A percentile compares a stretch with the other conserved stretches of the same genome.
Evolutionary conservation across 2,329 filamentous ascomycete species (phyloP).

Genomic region (Phaeoacremonium minimum): DNA sequence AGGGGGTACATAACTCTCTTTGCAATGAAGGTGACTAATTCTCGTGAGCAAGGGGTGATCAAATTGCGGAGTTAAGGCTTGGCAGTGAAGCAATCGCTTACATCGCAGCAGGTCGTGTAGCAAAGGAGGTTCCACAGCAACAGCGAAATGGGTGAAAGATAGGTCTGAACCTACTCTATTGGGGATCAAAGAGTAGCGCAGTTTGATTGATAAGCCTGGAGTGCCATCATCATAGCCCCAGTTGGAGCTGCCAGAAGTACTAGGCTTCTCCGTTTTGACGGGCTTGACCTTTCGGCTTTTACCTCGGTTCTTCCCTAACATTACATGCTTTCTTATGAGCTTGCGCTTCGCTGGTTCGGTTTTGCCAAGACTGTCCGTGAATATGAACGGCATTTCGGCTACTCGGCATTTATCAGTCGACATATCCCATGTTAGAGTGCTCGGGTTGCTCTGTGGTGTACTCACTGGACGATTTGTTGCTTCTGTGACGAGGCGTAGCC

Average conservation of each 20-base stretch:
- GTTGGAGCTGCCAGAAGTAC: conserved; percentile 3
- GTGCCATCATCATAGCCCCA: neutral
- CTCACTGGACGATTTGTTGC: too few relatives aligned
- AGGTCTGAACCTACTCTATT: conserved; percentile 12
- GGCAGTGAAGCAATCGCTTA: conserved; percentile 11
- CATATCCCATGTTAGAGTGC: too few relatives aligned
- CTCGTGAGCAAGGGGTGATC: neutral
- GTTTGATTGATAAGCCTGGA: neutral
- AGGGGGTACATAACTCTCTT: conserved; percentile 25
- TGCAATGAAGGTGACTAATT: conserved; percentile 23
- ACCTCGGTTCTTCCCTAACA: conserved; percentile 34
- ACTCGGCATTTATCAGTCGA: too few relatives aligned
- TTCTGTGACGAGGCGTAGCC: too few relatives aligned
- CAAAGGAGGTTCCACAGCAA: conserved; percentile 17
- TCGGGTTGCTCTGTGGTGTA: too few relatives aligned
- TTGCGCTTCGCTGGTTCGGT: conserved; percentile 23
- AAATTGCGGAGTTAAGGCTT: neutral
- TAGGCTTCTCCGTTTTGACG: too few relatives aligned
- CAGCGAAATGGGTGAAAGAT: conserved; percentile 19
- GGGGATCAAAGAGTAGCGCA: conserved; percentile 6
- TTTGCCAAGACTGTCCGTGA: conserved; percentile 19
- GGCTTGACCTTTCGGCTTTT: too few relatives aligned
- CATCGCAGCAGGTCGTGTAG: conserved; percentile 20
- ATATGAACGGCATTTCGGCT: too few relatives aligned
- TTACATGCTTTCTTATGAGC: conserved; percentile 34